These are phyloP conservation scores for Epicoccum sorghinum DNA, from an alignment of 2,329 filamentous ascomycete species.

Conservation along the genomic window DNA sequence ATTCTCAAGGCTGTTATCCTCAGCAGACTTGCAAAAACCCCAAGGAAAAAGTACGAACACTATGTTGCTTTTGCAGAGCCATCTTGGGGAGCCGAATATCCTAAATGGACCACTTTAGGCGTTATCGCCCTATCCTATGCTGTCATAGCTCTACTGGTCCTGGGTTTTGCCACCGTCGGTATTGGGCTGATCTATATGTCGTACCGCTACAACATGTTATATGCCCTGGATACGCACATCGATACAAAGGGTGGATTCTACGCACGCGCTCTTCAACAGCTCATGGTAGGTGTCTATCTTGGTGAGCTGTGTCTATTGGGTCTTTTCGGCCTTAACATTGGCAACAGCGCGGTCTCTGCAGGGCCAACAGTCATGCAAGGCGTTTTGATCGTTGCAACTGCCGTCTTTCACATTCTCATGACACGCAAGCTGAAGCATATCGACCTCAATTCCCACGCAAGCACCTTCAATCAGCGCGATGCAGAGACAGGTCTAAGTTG, in stretches of 20 bases:
- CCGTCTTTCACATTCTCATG: constrained; percentile 35
- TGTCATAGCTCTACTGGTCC: not conserved
- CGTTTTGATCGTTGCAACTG: constrained; percentile 36
- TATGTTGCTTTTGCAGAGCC: not conserved
- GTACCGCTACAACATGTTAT: constrained; percentile 87
- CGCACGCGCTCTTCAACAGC: constrained; percentile 82
- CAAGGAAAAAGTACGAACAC: not conserved
- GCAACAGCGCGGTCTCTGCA: constrained; percentile 28
- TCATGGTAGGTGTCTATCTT: constrained; percentile 83
- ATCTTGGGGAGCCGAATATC: not conserved
- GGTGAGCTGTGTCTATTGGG: constrained; percentile 83
- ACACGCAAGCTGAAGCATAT: not conserved
- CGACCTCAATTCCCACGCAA: not conserved
- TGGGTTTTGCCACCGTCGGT: not conserved
- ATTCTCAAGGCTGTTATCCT: not conserved
- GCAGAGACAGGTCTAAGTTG: not conserved
- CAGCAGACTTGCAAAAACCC: not conserved
- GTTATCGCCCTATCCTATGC: not conserved
- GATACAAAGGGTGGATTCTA: constrained; percentile 90
- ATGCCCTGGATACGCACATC: constrained; percentile 78
- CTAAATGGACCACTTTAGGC: not conserved
- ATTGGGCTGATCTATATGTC: constrained; percentile 57
- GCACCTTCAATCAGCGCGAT: not conserved
- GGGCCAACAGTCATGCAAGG: constrained; percentile 41
- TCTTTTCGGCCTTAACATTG: constrained; percentile 63